Conservation (phyloP, 176 grass and related monocot species). For the Chloris gayana region DNA sequence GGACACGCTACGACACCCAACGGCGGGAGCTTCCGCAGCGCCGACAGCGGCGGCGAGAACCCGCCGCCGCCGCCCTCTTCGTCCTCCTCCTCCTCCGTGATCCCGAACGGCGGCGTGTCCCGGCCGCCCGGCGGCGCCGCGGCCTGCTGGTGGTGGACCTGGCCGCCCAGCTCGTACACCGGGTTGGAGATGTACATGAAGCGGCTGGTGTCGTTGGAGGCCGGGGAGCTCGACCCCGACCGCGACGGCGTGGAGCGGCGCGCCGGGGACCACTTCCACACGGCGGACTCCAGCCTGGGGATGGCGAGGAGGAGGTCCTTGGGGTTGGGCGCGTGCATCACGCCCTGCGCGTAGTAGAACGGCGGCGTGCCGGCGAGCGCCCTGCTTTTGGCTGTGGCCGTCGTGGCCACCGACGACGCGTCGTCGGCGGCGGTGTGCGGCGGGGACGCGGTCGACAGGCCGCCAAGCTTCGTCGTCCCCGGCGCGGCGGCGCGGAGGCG, state of each 20-base stretch:
- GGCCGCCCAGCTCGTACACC: slow-evolving; percentile 46
- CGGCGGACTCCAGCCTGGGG: slow-evolving; percentile 52
- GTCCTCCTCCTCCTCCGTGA: slow-evolving; percentile 31
- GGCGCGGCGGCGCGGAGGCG: slow-evolving; percentile 19
- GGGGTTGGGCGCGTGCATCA: slow-evolving; percentile 44
- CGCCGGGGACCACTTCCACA: slow-evolving; percentile 53
- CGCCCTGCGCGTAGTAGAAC: slow-evolving; percentile 64
- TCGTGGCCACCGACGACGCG: slow-evolving; percentile 32
- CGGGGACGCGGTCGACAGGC: background rate
- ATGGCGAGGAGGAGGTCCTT: slow-evolving; percentile 61
- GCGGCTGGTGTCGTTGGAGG: slow-evolving; percentile 30
- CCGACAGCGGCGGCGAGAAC: slow-evolving; percentile 38
- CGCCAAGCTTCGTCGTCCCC: slow-evolving; percentile 24
- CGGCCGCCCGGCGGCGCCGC: background rate
- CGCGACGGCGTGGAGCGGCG: slow-evolving; percentile 30
- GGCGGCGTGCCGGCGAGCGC: slow-evolving; percentile 52
- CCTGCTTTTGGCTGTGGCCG: background rate
- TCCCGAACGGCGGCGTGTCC: slow-evolving; percentile 33
- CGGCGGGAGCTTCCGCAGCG: slow-evolving; percentile 47
- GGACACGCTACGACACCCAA: slow-evolving; percentile 42
- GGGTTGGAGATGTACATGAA: slow-evolving; percentile 63
- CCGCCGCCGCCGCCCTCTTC: background rate
- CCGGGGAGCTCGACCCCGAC: slow-evolving; percentile 25
- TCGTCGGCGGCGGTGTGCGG: background rate
- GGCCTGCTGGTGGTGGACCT: background rate